A percentile compares a stretch with the other conserved stretches of the same genome.
Conservation (phyloP, 352 stramenopile genomes). For the Pythium utonaiense region DNA sequence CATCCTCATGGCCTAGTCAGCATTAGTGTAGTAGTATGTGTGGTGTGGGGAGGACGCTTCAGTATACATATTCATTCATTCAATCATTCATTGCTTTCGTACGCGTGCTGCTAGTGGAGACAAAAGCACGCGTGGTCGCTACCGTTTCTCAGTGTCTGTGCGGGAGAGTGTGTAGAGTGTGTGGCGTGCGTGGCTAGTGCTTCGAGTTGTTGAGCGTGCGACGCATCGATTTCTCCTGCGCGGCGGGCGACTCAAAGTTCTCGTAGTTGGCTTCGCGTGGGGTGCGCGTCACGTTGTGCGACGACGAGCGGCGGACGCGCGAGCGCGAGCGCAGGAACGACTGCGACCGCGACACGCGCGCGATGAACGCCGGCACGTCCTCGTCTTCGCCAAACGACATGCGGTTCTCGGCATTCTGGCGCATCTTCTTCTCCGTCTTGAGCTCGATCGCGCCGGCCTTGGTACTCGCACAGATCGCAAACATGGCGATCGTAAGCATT, state of each 20-base stretch:
- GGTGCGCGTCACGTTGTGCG: constrained; percentile 44
- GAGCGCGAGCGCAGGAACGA: constrained; percentile 82
- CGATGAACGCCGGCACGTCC: constrained; percentile 40
- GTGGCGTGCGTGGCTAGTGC: too few relatives aligned
- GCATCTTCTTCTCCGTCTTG: constrained; percentile 81
- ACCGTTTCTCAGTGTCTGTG: too few relatives aligned
- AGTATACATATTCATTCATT: constrained; percentile 11
- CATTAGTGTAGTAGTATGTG: not conserved
- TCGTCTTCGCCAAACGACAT: constrained; percentile 37
- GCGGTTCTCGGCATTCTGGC: constrained; percentile 46
- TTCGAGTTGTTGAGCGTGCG: constrained; percentile 23
- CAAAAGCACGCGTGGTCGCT: too few relatives aligned
- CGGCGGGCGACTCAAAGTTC: constrained; percentile 73
- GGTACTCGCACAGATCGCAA: constrained; percentile 72
- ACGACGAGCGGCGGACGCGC: constrained; percentile 55
- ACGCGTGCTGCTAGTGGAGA: not conserved
- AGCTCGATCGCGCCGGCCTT: constrained; percentile 82
- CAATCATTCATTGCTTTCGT: constrained; percentile 1
- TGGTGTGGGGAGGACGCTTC: not conserved
- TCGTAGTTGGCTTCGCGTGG: constrained; percentile 66
- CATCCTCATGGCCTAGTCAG: constrained; percentile 82
- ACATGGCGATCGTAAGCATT: constrained; percentile 73
- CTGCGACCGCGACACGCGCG: constrained; percentile 67
- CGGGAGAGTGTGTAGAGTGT: too few relatives aligned
- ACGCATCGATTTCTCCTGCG: constrained; percentile 17